phyloP scores from a whole-genome alignment of 371 early-diverging fungal genomes.

The Lichtheimia hyalospora region DNA sequence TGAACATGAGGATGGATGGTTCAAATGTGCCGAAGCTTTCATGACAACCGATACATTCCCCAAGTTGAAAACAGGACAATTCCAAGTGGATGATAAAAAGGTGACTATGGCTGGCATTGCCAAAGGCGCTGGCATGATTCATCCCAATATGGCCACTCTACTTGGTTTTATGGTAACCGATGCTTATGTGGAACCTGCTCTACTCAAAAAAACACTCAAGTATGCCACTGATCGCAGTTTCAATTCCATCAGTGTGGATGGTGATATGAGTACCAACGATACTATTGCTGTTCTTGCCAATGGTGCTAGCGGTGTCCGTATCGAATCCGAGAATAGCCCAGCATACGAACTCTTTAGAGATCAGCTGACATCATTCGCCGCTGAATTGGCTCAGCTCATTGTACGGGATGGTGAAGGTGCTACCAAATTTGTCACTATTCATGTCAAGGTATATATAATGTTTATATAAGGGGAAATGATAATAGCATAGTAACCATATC shows the following conservation, averaged over 20 bases:
- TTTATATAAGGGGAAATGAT: not conserved
- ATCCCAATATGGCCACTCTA: conserved; percentile 93
- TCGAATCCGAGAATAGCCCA: conserved; percentile 33
- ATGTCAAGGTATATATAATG: conserved; percentile 64
- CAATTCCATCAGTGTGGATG: conserved; percentile 93
- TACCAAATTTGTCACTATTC: conserved; percentile 93
- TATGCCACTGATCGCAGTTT: conserved; percentile 89
- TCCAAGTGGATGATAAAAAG: conserved; percentile 47
- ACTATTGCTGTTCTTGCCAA: conserved; percentile 89
- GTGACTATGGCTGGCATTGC: conserved; percentile 89
- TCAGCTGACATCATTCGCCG: conserved; percentile 76
- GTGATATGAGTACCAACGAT: conserved; percentile 96
- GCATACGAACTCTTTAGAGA: conserved; percentile 72
- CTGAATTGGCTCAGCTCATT: conserved; percentile 83
- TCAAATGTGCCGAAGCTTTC: conserved; percentile 80
- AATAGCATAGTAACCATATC: too few relatives aligned
- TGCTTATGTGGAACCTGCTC: conserved; percentile 58
- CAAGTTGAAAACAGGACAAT: conserved; percentile 74
- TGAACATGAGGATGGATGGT: conserved; percentile 69
- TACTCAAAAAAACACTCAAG: conserved; percentile 72
- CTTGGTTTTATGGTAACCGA: conserved; percentile 89
- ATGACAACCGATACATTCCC: conserved; percentile 98
- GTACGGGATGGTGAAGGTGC: conserved; percentile 97
- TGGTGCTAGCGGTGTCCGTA: conserved; percentile 62
- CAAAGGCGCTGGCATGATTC: conserved; percentile 97